A percentile compares a stretch with the other conserved stretches of the same genome.
These are phyloP conservation scores for Arabis alpina DNA, from an alignment of 345 rosid genomes.

Conservation along the genomic window DNA sequence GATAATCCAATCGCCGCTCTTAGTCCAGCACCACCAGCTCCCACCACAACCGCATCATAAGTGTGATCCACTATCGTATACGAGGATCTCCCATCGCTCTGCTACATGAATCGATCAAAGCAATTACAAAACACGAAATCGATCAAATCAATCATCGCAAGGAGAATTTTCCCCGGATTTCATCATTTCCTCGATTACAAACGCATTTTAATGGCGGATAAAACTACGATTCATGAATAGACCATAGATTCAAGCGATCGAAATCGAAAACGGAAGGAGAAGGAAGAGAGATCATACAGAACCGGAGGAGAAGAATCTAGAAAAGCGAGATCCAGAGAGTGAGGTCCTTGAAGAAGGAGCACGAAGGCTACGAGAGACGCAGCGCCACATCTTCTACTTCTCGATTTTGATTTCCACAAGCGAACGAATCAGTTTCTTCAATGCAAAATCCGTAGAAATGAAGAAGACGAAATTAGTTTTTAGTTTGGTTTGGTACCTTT, in stretches of 20 bases:
- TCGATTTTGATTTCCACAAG: constrained; percentile 8
- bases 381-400: constrained; percentile 85
- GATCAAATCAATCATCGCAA: background rate
- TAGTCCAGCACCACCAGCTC: constrained; percentile 99
- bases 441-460: constrained; percentile 33
- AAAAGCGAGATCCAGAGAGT: constrained; percentile 63
- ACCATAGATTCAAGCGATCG: constrained; percentile 15
- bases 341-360: constrained; percentile 58
- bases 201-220: constrained; percentile 20
- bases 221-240: background rate
- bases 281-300: constrained; percentile 57
- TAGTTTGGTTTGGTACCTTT: background rate
- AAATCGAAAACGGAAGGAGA: background rate
- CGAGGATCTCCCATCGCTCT: constrained; percentile 54
- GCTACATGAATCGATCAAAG: constrained; percentile 18
- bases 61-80: constrained; percentile 95
- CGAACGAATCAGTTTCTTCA: constrained; percentile 4
- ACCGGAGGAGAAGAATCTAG: constrained; percentile 72
- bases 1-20: constrained; percentile 98
- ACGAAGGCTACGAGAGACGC: constrained; percentile 89
- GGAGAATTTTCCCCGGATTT: background rate
- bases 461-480: background rate
- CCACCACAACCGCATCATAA: constrained; percentile 93
- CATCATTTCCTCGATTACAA: constrained; percentile 11
- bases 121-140: background rate